Conservation (phyloP, 2,329 filamentous ascomycete genomes). For the Cladophialophora exuberans region DNA sequence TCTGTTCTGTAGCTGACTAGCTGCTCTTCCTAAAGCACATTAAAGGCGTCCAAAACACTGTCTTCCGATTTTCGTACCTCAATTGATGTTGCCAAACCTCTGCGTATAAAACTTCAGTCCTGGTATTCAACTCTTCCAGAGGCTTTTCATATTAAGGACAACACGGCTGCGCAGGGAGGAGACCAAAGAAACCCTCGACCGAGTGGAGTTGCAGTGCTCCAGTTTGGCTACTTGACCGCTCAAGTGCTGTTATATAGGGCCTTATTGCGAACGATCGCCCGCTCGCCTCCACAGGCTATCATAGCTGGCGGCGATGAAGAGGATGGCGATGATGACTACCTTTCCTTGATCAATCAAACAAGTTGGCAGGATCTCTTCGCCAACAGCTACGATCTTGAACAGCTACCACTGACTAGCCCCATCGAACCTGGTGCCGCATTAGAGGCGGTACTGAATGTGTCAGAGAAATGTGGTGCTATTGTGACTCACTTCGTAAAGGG, state of each 20-base stretch:
- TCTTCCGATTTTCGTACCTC: not conserved
- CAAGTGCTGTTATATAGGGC: conserved; percentile 43
- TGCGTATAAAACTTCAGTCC: not conserved
- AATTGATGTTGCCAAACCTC: not conserved
- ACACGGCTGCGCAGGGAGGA: not conserved
- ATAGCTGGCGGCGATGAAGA: conserved; percentile 37
- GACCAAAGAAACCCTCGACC: not conserved
- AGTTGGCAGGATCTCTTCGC: conserved; percentile 32
- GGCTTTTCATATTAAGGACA: not conserved
- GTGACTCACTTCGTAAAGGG: conserved; percentile 37
- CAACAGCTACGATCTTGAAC: conserved; percentile 32
- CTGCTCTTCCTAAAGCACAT: not conserved
- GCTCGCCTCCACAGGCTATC: conserved; percentile 35
- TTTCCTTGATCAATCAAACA: conserved; percentile 31
- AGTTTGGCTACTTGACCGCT: conserved; percentile 42
- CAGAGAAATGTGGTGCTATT: conserved; percentile 39
- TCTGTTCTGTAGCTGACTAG: conserved; percentile 2
- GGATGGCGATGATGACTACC: conserved; percentile 26
- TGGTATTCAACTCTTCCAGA: conserved; percentile 4
- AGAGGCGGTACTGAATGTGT: conserved; percentile 36
- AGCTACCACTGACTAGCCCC: conserved; percentile 31
- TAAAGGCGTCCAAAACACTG: not conserved
- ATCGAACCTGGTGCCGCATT: conserved; percentile 33
- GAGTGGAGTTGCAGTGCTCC: conserved; percentile 28
- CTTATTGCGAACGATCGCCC: conserved; percentile 36